phyloP scores from a whole-genome alignment of 306 rosid species.

The Ceratonia siliqua region DNA sequence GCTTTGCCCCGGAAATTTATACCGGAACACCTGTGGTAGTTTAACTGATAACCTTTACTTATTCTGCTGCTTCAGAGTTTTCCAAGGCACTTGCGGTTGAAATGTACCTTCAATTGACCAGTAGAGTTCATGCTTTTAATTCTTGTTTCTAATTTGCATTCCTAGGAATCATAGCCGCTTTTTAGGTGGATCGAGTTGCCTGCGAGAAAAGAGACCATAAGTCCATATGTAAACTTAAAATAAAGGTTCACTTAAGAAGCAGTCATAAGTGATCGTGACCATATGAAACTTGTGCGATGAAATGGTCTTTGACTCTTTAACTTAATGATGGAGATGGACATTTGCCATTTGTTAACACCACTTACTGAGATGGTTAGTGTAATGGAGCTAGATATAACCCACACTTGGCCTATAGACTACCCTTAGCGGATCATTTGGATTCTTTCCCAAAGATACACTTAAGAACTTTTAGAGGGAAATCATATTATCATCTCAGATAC shows the following conservation, averaged over 20 bases:
- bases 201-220: not conserved
- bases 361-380: not conserved
- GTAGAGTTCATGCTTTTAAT: conserved; percentile 19
- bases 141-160: not conserved
- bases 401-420: not conserved
- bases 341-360: not conserved
- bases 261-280: not conserved
- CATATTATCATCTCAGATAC: not conserved
- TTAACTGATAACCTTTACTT: not conserved
- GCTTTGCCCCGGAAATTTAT: conserved; percentile 2
- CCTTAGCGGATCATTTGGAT: not conserved
- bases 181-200: conserved; percentile 12
- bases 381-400: not conserved
- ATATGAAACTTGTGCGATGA: not conserved
- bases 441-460: not conserved
- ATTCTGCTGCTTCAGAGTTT: conserved; percentile 7
- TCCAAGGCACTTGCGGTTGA: not conserved
- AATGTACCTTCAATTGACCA: conserved; percentile 6
- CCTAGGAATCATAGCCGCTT: conserved; percentile 3
- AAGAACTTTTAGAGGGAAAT: not conserved
- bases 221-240: conserved; percentile 6
- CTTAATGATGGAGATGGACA: conserved; percentile 4
- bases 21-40: not conserved
- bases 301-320: not conserved
- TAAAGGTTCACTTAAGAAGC: not conserved